phyloP scores from a whole-genome alignment of 2,329 filamentous ascomycete species.

The Colletotrichum coccodes region DNA sequence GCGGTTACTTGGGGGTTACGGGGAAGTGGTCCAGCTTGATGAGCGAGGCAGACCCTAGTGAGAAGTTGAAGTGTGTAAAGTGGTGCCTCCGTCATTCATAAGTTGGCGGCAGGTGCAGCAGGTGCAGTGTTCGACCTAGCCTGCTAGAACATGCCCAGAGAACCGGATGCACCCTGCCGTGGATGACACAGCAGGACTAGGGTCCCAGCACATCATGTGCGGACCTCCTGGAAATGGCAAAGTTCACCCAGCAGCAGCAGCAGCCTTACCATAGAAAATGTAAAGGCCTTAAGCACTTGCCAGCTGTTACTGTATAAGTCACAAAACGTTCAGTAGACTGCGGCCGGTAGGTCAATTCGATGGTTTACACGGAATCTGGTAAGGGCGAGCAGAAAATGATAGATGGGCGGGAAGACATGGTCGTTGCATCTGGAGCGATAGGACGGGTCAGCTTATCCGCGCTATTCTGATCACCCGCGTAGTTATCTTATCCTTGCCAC shows the following conservation, averaged over 20 bases:
- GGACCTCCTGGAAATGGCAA: background rate
- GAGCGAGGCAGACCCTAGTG: constrained; percentile 17
- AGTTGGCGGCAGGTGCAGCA: background rate
- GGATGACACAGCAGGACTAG: constrained; percentile 18
- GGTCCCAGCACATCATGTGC: background rate
- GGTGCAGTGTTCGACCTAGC: background rate
- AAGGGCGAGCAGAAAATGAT: too few relatives aligned
- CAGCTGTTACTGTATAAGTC: too few relatives aligned
- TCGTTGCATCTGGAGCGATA: background rate
- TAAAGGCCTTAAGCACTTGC: too few relatives aligned
- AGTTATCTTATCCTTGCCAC: background rate
- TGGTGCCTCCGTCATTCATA: constrained; percentile 20
- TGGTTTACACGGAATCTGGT: background rate
- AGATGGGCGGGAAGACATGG: background rate
- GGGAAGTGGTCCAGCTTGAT: constrained; percentile 2
- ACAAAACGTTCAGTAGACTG: background rate
- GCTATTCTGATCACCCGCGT: background rate
- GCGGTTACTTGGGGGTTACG: constrained; percentile 6
- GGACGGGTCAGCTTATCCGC: background rate
- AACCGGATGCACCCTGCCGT: constrained; percentile 24
- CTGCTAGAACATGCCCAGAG: constrained; percentile 10
- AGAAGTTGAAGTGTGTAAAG: constrained; percentile 13
- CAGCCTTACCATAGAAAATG: background rate
- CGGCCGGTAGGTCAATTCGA: background rate
- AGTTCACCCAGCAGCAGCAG: background rate